Conservation (phyloP, 2,329 filamentous ascomycete species). For the Alternaria brassicicola region DNA sequence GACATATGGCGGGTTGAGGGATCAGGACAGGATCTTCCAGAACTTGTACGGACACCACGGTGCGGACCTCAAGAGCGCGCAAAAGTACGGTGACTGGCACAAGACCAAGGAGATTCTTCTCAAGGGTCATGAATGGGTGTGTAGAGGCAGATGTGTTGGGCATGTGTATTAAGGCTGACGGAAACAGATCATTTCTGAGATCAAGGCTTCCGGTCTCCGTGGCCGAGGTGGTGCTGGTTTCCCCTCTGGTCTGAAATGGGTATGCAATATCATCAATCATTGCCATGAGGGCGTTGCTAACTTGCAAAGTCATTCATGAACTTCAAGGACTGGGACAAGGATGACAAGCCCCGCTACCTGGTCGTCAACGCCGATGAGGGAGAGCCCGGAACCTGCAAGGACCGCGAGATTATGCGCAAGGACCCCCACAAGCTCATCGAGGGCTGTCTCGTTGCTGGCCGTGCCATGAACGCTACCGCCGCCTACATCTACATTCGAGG, state of each 20-base stretch:
- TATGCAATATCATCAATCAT: constrained; percentile 52
- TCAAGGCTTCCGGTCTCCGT: constrained; percentile 94
- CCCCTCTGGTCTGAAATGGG: constrained; percentile 98
- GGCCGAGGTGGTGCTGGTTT: constrained; percentile 98
- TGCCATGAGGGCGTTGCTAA: constrained; percentile 17
- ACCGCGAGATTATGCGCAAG: constrained; percentile 99
- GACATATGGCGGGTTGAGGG: constrained; percentile 83
- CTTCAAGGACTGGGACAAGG: constrained; percentile 99
- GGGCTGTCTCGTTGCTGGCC: constrained; percentile 92
- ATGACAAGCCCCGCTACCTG: constrained; percentile 91
- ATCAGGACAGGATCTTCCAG: constrained; percentile 99
- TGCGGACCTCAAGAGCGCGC: constrained; percentile 87
- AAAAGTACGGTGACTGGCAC: constrained; percentile 99
- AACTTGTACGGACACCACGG: constrained; percentile 96
- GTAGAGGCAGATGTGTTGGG: constrained; percentile 8
- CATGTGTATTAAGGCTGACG: constrained; percentile 24
- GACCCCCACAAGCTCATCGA: constrained; percentile 99
- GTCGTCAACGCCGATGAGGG: constrained; percentile 99
- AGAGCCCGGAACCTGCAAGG: constrained; percentile 98
- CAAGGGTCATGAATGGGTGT: constrained; percentile 94
- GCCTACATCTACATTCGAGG: constrained; percentile 99
- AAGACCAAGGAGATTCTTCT: constrained; percentile 98
- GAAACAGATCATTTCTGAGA: constrained; percentile 84
- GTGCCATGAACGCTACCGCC: constrained; percentile 98
- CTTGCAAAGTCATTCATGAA: constrained; percentile 92